Percentiles rank a stretch among this genome's conserved stretches.
phyloP scores from a whole-genome alignment of 345 rosid species.

The Alliaria petiolata region DNA sequence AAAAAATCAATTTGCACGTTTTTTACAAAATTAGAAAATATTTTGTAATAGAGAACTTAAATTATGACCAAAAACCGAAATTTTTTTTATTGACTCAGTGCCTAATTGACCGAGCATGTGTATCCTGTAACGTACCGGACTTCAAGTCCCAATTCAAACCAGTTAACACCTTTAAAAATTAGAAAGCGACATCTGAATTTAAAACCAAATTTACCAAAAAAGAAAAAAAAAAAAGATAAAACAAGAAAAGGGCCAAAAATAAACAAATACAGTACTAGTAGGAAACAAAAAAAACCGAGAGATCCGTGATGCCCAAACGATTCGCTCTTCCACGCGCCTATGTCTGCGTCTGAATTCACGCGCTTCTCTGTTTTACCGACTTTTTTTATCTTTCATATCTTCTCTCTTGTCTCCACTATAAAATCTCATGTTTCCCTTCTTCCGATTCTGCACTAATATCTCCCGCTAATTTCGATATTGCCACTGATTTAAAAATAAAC shows the following conservation, averaged over 20 bases:
- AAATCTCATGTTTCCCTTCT: slow-evolving; percentile 31
- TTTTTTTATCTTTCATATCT: slow-evolving; percentile 19
- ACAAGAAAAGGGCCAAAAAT: background rate
- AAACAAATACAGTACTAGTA: background rate
- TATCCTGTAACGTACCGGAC: slow-evolving; percentile 10
- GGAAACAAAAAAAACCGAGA: slow-evolving; percentile 10
- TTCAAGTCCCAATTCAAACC: slow-evolving; percentile 8
- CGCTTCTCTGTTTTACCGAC: slow-evolving; percentile 24
- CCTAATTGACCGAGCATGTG: slow-evolving; percentile 4
- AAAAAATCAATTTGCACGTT: no score
- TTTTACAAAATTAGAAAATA: no score
- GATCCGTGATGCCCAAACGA: slow-evolving; percentile 47
- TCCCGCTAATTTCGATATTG: background rate
- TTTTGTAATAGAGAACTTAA: background rate
- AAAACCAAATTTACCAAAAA: background rate
- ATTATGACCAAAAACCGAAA: background rate
- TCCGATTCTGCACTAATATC: slow-evolving; percentile 28
- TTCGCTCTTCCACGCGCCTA: slow-evolving; percentile 43
- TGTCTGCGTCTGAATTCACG: slow-evolving; percentile 23
- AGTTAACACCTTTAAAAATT: slow-evolving; percentile 8
- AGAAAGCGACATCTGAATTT: slow-evolving; percentile 19
- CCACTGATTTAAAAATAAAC: background rate
- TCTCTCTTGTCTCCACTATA: slow-evolving; percentile 45
- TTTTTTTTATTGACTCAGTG: background rate
- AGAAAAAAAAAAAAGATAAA: background rate